Percentiles rank a stretch among this genome's conserved stretches.
Evolutionary conservation across 345 rosid species (phyloP).

Genomic region (Bruguiera sexangula): DNA sequence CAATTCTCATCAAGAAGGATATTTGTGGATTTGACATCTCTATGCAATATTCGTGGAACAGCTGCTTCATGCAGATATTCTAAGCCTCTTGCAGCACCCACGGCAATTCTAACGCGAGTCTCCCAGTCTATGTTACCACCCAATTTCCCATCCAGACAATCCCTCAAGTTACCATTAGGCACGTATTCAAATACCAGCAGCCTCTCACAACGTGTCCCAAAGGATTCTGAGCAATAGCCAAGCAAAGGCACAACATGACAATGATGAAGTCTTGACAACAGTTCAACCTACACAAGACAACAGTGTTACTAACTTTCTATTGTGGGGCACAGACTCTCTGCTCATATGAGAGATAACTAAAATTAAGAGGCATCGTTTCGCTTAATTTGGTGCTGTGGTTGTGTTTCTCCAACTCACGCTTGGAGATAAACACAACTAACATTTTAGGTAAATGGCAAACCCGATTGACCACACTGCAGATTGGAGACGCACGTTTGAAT

Average conservation of each 20-base stretch:
- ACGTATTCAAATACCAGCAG: constrained; percentile 84
- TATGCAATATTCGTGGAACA: constrained; percentile 91
- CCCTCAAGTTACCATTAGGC: constrained; percentile 80
- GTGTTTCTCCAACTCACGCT: too few species aligned
- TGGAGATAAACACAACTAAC: too few species aligned
- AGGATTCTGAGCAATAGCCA: constrained; percentile 81
- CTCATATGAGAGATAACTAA: not conserved
- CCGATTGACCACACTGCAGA: too few species aligned
- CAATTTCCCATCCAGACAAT: constrained; percentile 62
- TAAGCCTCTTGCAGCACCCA: constrained; percentile 96
- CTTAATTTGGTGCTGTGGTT: too few species aligned
- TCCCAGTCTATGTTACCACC: constrained; percentile 80
- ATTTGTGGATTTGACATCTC: constrained; percentile 94
- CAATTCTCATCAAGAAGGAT: constrained; percentile 82
- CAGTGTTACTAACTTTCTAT: constrained; percentile 7
- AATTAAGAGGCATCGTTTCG: not conserved
- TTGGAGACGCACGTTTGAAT: too few species aligned
- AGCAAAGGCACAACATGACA: constrained; percentile 90
- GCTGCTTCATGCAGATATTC: constrained; percentile 99
- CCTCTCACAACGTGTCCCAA: constrained; percentile 72
- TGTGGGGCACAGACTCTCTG: not conserved
- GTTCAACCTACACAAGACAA: constrained; percentile 58
- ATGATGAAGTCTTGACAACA: constrained; percentile 83
- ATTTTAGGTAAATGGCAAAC: too few species aligned
- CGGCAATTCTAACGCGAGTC: constrained; percentile 73